Conservation (phyloP, 2,329 filamentous ascomycete genomes). For the Phaeophleospora eucalypticola region DNA sequence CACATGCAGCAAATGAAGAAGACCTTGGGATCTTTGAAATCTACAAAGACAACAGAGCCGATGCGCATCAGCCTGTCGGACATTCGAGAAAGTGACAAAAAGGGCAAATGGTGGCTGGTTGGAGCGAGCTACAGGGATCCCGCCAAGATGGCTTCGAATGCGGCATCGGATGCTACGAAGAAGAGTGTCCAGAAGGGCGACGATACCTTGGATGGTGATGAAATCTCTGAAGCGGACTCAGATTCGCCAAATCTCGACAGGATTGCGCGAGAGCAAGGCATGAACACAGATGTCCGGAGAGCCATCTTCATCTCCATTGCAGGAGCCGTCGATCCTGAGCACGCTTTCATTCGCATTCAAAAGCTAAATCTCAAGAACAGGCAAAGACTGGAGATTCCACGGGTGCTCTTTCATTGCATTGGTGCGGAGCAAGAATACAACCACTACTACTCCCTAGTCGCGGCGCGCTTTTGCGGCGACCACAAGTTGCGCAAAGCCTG, state of each 20-base stretch:
- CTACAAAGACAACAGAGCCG: constrained; percentile 67
- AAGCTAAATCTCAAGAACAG: constrained; percentile 82
- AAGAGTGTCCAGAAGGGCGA: too few species aligned
- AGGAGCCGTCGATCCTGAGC: constrained; percentile 76
- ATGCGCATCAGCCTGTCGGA: constrained; percentile 77
- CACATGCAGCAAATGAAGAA: constrained; percentile 88
- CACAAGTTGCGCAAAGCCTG: constrained; percentile 75
- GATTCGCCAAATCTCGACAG: constrained; percentile 59
- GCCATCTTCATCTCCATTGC: constrained; percentile 93
- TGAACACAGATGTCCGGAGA: constrained; percentile 80
- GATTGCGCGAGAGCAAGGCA: constrained; percentile 74
- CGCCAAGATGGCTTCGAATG: constrained; percentile 22
- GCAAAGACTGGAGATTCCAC: constrained; percentile 80
- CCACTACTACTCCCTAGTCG: constrained; percentile 86
- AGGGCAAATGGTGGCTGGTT: constrained; percentile 97
- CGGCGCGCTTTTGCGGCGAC: constrained; percentile 70
- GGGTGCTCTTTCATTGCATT: constrained; percentile 81
- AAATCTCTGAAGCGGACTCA: constrained; percentile 39
- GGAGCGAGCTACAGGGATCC: constrained; percentile 77
- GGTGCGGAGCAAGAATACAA: constrained; percentile 83
- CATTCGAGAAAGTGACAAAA: constrained; percentile 76
- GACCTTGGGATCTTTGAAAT: constrained; percentile 72
- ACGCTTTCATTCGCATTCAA: constrained; percentile 73
- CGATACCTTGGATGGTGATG: constrained; percentile 17
- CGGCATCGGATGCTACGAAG: too few species aligned